Base-by-base conservation (phyloP, 306 rosid genomes). In the Lithocarpus polystachyus region DNA sequence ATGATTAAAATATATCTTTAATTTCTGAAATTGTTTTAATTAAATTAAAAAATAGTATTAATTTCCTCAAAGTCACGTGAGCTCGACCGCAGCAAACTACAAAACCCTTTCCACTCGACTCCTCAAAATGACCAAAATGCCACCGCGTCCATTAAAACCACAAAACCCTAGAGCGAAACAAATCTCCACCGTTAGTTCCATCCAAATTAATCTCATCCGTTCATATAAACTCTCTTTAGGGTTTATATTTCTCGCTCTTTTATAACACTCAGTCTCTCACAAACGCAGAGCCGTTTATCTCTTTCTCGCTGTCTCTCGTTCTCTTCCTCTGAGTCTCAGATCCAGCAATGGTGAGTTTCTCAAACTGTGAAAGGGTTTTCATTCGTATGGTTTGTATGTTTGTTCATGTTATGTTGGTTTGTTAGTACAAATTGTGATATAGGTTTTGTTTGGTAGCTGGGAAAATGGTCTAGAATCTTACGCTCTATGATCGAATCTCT, bases 311-410 rank as follows among this genome's bases (percentile, higher is more conserved):
- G 10, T 6, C 10, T 6, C 51, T 26, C 0, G 40, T 35, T 35
- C 78, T 2, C 31, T 51, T 43, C 60, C 8, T 33, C n/a, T 17
- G 71, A 65, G 71, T 33, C 23, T 52, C 56, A 60, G 78, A 20
- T 75, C 61, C 56, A 11, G 37, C 78, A 60, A 75, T 75, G 78
- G 78, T 75, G 71, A 75, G 78, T 22, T 9, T 60, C 53, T 18
- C 17, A 37, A 18, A 11, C 18, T 13, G 5, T 40, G 8, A 40
- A 40, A 40, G 14, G 18, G 10, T 37, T 14, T 23, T 7, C 4
- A 22, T 57, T 43, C 59, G 4, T 2, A 28, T 2, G 8, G 20
- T 33, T 6, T 57, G 6, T 17, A 26, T 3, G 35, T n/a, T 73
- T 31, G 8, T 28, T 70, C 2, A 5, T 2, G 52, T 18, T 17